Conservation (phyloP, 2,329 filamentous ascomycete species). For the Colletotrichum siamense region DNA sequence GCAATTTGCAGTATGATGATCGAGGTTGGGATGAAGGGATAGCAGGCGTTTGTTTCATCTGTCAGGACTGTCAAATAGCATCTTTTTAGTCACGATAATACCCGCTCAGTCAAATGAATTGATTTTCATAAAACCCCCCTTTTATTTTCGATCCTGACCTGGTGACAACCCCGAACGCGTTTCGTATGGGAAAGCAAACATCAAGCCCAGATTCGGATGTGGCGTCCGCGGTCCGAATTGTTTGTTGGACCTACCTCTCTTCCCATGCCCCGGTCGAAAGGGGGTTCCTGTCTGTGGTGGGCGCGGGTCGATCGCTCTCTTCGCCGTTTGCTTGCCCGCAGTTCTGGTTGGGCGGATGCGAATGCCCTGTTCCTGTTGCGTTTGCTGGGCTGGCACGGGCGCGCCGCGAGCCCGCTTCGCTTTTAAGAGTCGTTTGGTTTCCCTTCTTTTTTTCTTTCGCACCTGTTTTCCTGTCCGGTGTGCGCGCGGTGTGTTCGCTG, state of each 20-base stretch:
- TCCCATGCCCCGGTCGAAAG: neutral
- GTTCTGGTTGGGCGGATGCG: neutral
- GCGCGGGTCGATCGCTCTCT: neutral
- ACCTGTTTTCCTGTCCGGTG: neutral
- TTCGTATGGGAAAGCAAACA: neutral
- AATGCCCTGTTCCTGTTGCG: neutral
- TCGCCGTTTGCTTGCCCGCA: neutral
- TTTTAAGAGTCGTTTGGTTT: neutral
- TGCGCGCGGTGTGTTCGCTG: neutral
- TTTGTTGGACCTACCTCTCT: neutral
- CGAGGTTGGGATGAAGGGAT: neutral
- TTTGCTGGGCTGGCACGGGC: neutral
- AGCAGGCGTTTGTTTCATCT: constrained; percentile 6
- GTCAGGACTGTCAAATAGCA: neutral
- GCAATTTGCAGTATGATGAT: neutral
- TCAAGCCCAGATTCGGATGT: neutral
- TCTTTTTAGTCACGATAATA: constrained; percentile 1
- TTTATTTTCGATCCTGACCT: neutral
- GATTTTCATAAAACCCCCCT: neutral
- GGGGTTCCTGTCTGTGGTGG: neutral
- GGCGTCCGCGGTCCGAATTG: neutral
- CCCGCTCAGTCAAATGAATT: neutral
- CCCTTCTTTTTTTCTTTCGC: neutral
- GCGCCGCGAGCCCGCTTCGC: neutral
- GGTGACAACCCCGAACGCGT: neutral